Base-by-base conservation (phyloP, 1,284 basidiomycete species). In the Ceratobasidium sp. region DNA sequence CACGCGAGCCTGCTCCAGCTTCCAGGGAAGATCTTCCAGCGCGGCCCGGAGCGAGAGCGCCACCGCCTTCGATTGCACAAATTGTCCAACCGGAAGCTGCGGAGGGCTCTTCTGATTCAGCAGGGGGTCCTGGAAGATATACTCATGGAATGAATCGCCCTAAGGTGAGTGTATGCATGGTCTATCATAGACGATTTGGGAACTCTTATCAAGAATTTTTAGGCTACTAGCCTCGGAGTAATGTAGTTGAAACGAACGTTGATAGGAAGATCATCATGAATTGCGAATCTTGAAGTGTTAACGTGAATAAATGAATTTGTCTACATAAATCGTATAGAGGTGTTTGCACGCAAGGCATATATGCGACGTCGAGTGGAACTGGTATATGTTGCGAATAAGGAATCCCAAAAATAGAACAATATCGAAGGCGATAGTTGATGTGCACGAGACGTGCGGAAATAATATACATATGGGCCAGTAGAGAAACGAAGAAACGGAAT, bases 351-450 rank as follows among this genome's bases (percentile, higher is more conserved):
- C n/a, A n/a, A n/a, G n/a, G n/a, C n/a, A 55, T 55, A 32, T 18
- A 18, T 55, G 28, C 14, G 21, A 36, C n/a, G n/a, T n/a, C n/a
- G 55, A 39, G 9, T 43, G 18, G 45, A 45, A 60, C 34, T 36
- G 58, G 26, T 59, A 41, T 60, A 60, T 60, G 45, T 58, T 39
- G 30, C 41, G 58, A 60, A 45, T 21, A n/a, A 9, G 39, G 41
- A 16, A 60, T 45, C 41, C 58, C 26, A 9, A 18, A 60, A 58
- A n/a, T 8, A 60, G 58, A 60, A 60, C 16, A n/a, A 39, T 18
- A 58, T 39, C 34, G 43, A 45, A 45, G 57, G 41, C 23, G 18
- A 26, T 5, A 41, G 34, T 58, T 64, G 45, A 10, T 67, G 45
- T 67, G 62, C 52, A 67, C 34, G 32, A 43, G 34, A 8, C 18